Percentiles rank a stretch among this genome's conserved stretches.
Evolutionary conservation across 129 eudicot genomes (phyloP).

Genomic region (Apium graveolens): DNA sequence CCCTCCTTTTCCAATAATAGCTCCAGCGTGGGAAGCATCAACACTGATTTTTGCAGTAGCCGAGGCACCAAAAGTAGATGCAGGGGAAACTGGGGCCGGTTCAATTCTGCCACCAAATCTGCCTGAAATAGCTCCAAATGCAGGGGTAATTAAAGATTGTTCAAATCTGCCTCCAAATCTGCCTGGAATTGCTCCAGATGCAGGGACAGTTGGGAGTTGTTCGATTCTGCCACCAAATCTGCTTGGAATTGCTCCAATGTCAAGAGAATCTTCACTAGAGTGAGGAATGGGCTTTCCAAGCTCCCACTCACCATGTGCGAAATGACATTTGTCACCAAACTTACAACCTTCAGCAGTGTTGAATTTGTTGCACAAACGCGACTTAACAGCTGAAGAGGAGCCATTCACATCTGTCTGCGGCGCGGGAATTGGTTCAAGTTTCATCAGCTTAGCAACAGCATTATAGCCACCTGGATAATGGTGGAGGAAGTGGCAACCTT

Average conservation of each 20-base stretch:
- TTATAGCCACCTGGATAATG: conserved; percentile 84
- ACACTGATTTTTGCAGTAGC: conserved; percentile 76
- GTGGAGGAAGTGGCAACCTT: conserved; percentile 90
- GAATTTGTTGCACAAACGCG: conserved; percentile 71
- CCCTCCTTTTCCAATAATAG: conserved; percentile 78
- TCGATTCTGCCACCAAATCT: conserved; percentile 30
- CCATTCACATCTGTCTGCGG: conserved; percentile 36
- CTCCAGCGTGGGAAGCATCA: conserved; percentile 72
- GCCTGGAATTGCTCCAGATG: conserved; percentile 27
- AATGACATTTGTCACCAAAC: conserved; percentile 78
- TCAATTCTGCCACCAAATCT: conserved; percentile 33
- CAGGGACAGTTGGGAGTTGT: conserved; percentile 28
- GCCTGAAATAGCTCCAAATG: conserved; percentile 27
- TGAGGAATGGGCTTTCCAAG: conserved; percentile 53
- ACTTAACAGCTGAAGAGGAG: conserved; percentile 40
- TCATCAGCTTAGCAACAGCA: conserved; percentile 80
- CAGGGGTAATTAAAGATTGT: conserved; percentile 28
- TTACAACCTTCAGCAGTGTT: conserved; percentile 83
- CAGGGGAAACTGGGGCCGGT: conserved; percentile 29
- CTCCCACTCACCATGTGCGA: conserved; percentile 91
- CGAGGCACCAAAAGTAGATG: conserved; percentile 54
- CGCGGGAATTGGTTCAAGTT: conserved; percentile 44
- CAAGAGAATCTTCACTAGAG: conserved; percentile 43
- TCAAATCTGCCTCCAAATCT: conserved; percentile 30
- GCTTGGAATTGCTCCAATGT: conserved; percentile 24